phyloP scores from a whole-genome alignment of 116 monocot genomes.

The Posidonia oceanica region DNA sequence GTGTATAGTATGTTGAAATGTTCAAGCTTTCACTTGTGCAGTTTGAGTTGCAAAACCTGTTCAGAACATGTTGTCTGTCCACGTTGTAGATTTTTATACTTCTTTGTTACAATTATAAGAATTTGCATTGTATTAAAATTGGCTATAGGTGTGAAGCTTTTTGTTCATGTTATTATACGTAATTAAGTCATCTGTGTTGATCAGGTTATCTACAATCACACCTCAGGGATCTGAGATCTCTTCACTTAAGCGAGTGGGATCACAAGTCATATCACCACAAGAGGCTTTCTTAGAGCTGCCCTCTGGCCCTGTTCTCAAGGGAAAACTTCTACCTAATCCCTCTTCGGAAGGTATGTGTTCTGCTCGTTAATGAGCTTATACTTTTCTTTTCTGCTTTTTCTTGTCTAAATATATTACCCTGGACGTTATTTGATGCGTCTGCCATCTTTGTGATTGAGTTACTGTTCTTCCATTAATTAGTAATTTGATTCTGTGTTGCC shows the following conservation, averaged over 20 bases:
- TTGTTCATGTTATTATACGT: not conserved
- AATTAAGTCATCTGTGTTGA: not conserved
- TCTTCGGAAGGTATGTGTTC: slow-evolving; percentile 19
- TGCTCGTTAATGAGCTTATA: too few species aligned
- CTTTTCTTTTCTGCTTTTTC: not conserved
- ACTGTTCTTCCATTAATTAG: too few species aligned
- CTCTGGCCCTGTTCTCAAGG: slow-evolving; percentile 8
- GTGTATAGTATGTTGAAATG: not conserved
- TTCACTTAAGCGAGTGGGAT: not conserved
- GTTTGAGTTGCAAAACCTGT: too few species aligned
- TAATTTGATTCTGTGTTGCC: too few species aligned
- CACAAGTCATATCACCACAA: slow-evolving; percentile 12
- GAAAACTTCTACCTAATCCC: slow-evolving; percentile 3
- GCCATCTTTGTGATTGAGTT: not conserved
- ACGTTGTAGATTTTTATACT: not conserved
- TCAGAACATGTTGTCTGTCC: not conserved
- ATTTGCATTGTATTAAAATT: not conserved
- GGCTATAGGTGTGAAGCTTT: not conserved
- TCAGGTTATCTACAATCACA: not conserved
- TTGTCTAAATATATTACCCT: not conserved
- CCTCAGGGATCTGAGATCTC: not conserved
- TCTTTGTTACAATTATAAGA: not conserved
- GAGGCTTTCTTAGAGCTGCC: slow-evolving; percentile 7
- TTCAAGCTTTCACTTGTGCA: not conserved
- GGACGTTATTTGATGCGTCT: too few species aligned